Base-by-base conservation (phyloP, 441 rosid genomes). In the Erodium chrysanthum region DNA sequence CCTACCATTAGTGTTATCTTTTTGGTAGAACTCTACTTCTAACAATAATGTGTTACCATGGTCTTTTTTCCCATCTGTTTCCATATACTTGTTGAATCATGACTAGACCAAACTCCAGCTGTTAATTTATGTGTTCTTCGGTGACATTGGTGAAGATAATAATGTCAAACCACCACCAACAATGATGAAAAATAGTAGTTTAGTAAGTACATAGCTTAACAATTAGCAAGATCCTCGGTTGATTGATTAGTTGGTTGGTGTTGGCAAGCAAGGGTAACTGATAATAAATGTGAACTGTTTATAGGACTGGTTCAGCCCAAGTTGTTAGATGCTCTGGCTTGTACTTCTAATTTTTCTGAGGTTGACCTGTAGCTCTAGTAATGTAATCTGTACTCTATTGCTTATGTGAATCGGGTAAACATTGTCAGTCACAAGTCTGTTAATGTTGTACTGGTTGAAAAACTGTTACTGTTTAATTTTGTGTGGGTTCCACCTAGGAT, bases 401-500 rank as follows among this genome's bases (percentile, higher is more conserved):
- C 31, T 59, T 23, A 59, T 59, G 29, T 59, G n/a, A 22, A 27
- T 59, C 11, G 8, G 63, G 63, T 58, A 22, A 59, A 23, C 64
- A 59, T 12, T 15, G 33, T 59, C 33, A 23, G 35, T 59, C 64
- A 59, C 64, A 59, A 59, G 35, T n/a, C 31, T 59, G 15, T 22
- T 59, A 59, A 23, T 59, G 64, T 59, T 8, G 17, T 59, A 22
- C 15, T 23, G 5, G 33, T 59, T 23, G 64, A 23, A 22, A 58
- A 59, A 59, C 29, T 22, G 23, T 35, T 23, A 8, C 64, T 22
- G 14, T 59, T 27, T 22, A 22, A 59, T 59, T 59, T 59, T 22
- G 64, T 59, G 33, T 59, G 64, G 64, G 64, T 23, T 59, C 64
- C 64, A 59, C 33, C 64, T 59, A 11, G 64, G 54, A 14, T 46